Evolutionary conservation across 805 yeast genomes (phyloP), one percentile per base, ranked within the genome.

Genomic region (Hemisphaericaspora nanyangensis): DNA sequence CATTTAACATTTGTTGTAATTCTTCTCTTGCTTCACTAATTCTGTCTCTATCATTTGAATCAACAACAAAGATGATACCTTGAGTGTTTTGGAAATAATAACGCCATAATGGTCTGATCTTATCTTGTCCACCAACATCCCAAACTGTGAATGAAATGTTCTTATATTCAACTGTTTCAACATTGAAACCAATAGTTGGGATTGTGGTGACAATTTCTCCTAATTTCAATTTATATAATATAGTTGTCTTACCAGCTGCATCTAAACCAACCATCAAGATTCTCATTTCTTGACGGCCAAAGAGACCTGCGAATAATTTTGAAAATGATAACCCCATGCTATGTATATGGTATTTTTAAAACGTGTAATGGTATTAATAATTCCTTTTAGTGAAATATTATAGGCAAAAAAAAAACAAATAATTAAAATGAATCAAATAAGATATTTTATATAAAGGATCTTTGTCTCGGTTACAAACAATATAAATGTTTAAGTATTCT

Each of bases 81-180:
- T 65, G 70, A 37, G 71, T 62, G 56, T 64, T 64, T 49, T 63
- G 70, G 60, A 56, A 65, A 59, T 65, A 65, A 56, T 65, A 63
- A 56, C 70, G 60, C 70, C 70, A 65, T 54, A 65, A 61, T 34
- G 70, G 70, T 50, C 70, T 52, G 49, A 65, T 65, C 53, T 63
- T 65, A 51, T 64, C 68, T 48, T 65, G 70, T 55, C 70, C 70
- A 58, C 70, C 70, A 40, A 63, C 69, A 50, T 65, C 70, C 70
- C 70, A 65, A 35, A 65, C 70, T 33, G 70, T 63, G 51, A 65
- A 65, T 27, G 68, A 59, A 48, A 65, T 63, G 58, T 65, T 65
- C 56, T 64, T 65, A 57, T 65, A 63, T 45, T 65, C 69, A 33
- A 65, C 70, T 36, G 70, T 64, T 47, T 65, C 70, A 34, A 65